Evolutionary conservation across 306 rosid genomes (phyloP).

Genomic region (Psophocarpus tetragonolobus): DNA sequence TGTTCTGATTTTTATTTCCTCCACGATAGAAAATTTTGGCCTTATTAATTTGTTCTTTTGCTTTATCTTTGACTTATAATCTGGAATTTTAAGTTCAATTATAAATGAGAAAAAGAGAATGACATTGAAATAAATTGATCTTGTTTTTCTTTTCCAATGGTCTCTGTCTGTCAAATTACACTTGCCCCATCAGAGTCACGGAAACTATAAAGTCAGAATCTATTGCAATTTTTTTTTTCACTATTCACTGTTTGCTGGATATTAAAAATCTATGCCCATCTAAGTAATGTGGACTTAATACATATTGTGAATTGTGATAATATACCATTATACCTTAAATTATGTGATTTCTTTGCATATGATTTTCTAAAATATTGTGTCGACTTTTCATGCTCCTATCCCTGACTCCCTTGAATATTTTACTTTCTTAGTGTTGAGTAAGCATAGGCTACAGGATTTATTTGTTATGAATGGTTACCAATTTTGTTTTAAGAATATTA

Average conservation of each 20-base stretch:
- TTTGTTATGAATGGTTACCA: slow-evolving; percentile 14
- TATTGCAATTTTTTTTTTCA: not conserved
- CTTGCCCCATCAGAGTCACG: not conserved
- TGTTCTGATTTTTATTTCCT: not conserved
- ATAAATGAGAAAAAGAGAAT: not conserved
- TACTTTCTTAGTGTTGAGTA: slow-evolving; percentile 16
- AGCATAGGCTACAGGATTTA: not conserved
- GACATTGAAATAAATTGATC: not conserved
- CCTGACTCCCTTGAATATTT: not conserved
- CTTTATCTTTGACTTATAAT: not conserved
- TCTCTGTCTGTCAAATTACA: not conserved
- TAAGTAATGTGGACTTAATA: slow-evolving; percentile 16
- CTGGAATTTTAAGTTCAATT: not conserved
- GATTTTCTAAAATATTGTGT: not conserved
- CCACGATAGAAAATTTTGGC: not conserved
- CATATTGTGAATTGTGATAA: not conserved
- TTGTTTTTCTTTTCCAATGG: slow-evolving; percentile 26
- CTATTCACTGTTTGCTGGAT: not conserved
- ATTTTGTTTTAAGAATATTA: slow-evolving; percentile 4
- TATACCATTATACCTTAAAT: not conserved
- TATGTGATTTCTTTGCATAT: not conserved
- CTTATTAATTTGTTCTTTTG: not conserved
- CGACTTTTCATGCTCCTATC: slow-evolving; percentile 16
- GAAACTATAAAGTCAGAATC: not conserved
- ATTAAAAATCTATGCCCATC: not conserved